Evolutionary conservation across 331 rosid genomes (phyloP).

Genomic region (Malus hybrid): DNA sequence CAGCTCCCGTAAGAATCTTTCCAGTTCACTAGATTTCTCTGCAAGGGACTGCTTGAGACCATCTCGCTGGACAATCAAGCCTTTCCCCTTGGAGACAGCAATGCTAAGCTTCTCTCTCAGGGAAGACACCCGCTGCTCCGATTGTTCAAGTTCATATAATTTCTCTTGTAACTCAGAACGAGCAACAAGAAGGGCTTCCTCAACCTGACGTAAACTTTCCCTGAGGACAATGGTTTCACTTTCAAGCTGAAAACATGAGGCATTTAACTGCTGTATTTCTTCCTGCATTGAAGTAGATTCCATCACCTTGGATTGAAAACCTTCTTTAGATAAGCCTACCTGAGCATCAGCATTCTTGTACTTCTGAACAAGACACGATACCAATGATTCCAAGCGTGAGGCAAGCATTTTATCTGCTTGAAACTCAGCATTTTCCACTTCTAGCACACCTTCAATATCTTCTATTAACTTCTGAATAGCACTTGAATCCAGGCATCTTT

Average conservation of each 20-base stretch:
- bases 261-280: constrained; percentile 41
- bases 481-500: constrained; percentile 48
- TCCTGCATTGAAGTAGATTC: constrained; percentile 57
- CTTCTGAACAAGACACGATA: constrained; percentile 65
- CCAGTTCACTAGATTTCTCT: constrained; percentile 75
- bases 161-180: constrained; percentile 52
- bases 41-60: constrained; percentile 73
- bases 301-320: constrained; percentile 33
- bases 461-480: constrained; percentile 50
- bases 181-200: constrained; percentile 50
- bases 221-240: constrained; percentile 56
- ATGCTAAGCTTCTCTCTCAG: constrained; percentile 87
- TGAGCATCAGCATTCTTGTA: constrained; percentile 50
- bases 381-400: constrained; percentile 44
- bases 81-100: constrained; percentile 97
- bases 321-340: constrained; percentile 40
- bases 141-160: constrained; percentile 60
- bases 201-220: constrained; percentile 65
- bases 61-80: constrained; percentile 89
- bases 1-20: constrained; percentile 74
- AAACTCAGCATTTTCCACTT: constrained; percentile 31
- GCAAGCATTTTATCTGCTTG: constrained; percentile 37
- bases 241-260: constrained; percentile 52
- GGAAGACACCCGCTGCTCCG: constrained; percentile 81
- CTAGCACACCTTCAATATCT: constrained; percentile 50